Percentiles rank a stretch among this genome's conserved stretches.
Conservation (phyloP, 345 rosid genomes). For the Syzygium grande region DNA sequence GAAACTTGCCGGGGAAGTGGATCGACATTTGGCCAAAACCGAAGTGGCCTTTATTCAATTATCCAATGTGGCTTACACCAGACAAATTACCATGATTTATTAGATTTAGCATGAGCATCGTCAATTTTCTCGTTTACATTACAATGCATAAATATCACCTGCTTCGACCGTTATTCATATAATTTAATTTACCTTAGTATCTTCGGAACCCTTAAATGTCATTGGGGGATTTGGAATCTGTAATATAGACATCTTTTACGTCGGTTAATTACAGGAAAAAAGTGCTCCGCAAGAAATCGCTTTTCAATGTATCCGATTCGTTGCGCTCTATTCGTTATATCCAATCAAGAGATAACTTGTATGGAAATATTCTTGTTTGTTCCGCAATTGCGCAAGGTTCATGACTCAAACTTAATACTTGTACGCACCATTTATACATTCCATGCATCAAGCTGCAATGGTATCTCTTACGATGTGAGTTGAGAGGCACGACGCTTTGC, state of each 20-base stretch:
- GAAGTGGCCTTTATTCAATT: background rate
- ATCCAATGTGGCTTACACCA: background rate
- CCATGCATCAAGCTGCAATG: background rate
- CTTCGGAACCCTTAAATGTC: no score
- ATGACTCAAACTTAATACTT: background rate
- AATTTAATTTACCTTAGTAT: background rate
- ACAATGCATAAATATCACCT: rapidly evolving
- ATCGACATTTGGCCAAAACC: background rate
- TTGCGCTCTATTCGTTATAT: background rate
- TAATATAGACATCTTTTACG: background rate
- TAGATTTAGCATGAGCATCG: no score
- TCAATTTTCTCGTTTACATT: background rate
- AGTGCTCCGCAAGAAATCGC: background rate
- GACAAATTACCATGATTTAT: background rate
- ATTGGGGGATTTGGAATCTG: background rate
- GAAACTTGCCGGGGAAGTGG: background rate
- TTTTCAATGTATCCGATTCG: background rate
- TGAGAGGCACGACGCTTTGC: background rate
- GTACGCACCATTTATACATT: background rate
- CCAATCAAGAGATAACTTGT: background rate
- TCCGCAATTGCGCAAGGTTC: background rate
- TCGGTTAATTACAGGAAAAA: background rate
- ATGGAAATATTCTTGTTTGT: rapidly evolving
- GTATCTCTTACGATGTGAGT: background rate
- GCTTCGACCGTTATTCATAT: rapidly evolving